Conservation (phyloP, 257 asterid species). For the Nicotiana knightiana region DNA sequence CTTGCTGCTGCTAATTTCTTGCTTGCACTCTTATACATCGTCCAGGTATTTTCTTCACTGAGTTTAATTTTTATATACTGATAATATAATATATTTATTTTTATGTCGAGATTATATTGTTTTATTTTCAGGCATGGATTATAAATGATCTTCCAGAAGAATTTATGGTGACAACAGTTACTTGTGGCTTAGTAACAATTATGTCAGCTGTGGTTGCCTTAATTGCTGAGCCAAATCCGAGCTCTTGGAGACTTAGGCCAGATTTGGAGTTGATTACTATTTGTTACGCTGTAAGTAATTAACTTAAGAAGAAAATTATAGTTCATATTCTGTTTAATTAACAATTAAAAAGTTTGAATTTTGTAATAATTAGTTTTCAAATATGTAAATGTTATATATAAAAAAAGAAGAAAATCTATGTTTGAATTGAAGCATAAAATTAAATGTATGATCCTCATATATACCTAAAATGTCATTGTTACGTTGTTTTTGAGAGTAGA, state of each 20-base stretch:
- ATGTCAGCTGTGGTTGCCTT: constrained; percentile 3
- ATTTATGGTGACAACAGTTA: not conserved
- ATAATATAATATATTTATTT: not conserved
- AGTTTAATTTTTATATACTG: too few species aligned
- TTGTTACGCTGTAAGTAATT: constrained; percentile 3
- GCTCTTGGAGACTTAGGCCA: not conserved
- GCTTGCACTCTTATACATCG: not conserved
- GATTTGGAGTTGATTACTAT: constrained; percentile 7
- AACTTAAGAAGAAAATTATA: not conserved
- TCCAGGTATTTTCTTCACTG: not conserved
- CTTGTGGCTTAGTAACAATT: constrained; percentile 1
- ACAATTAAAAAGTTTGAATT: not conserved
- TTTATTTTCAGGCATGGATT: not conserved
- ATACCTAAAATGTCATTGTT: too few species aligned
- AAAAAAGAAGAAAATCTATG: too few species aligned
- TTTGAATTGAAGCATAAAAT: too few species aligned
- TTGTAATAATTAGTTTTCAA: too few species aligned
- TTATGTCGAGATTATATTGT: too few species aligned
- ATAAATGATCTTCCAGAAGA: constrained; percentile 4
- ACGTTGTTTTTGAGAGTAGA: too few species aligned
- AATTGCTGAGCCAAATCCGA: not conserved
- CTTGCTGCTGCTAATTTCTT: not conserved
- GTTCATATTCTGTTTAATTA: not conserved
- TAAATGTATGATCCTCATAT: too few species aligned
- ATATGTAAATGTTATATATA: too few species aligned